Base-by-base conservation (phyloP, 2,329 filamentous ascomycete genomes). In the Colletotrichum gigasporum region DNA sequence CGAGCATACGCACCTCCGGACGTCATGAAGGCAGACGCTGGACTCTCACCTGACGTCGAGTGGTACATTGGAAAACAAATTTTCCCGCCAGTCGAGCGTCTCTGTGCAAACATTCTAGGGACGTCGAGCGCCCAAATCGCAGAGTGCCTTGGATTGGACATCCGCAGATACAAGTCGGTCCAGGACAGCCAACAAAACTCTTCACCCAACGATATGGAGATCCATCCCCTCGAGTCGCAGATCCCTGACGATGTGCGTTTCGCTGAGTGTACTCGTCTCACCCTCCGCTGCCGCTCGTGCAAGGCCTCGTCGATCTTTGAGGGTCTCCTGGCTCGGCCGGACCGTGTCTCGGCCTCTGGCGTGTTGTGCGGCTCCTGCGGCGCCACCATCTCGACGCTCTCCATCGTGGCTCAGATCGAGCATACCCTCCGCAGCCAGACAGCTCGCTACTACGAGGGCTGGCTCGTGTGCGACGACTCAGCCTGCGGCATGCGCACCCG, bases 31-130 rank as follows among this genome's bases (percentile, higher is more conserved):
- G 74, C 87, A 14, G 91, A 92, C 69, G 89, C 90, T 1, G 90
- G 83, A 1, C 85, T 99, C 6, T 86, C 90, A 62, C 93, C 94
- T 2, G 96, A 99, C 73, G 87, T 97, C n/a, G 96, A 99, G 74
- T 98, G 94, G 87, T 99, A 99, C 77, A 88, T 99, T 37, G 91
- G 93, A 82, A 99, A 99, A 82, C 96, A 99, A 78, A 97, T 99
- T 63, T 93, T 99, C 79, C 96, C 96, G 10, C 96, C 96, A 0
- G 96, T 99, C 24, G 96, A 99, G 80, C 93, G 96, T 85, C 89
- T 99, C 20, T 99, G 96, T 75, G 96, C 95, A 66, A 97, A 97
- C 65, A 97, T 99, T 72, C 88, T 88, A 12, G 96, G 96, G 63
- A 99, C 96, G 2, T 96, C 97, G 67, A 91, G 95, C 7, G 88